Evolutionary conservation across 805 yeast species (phyloP), one percentile per base, ranked within the genome.

Genomic region (Isabelozyma gotoi): DNA sequence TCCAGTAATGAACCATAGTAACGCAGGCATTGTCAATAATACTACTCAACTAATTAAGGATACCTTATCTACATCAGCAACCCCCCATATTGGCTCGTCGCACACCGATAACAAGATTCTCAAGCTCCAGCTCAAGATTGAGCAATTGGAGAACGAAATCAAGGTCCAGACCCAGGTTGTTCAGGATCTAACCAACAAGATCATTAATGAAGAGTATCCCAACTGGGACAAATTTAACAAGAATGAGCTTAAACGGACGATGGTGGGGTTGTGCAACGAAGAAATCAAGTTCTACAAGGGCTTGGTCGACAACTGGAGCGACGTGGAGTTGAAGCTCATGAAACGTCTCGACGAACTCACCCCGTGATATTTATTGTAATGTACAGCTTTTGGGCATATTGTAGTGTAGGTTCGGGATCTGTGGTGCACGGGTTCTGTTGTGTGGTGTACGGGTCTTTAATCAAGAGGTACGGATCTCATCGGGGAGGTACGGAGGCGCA

Each of bases 161-260:
- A 52, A 59, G 7, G 49, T 53, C 7, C 77, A 80, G 38, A 69
- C 76, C 8, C 61, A 68, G 38, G 52, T 78, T 35, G 80, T 74
- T 36, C 65, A 70, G 39, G 73, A 68, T 35, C 68, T 74, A 49
- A 80, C 80, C 19, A 59, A 49, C 42, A 74, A 69, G 47, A 68
- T 79, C 6, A 61, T 79, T 29, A 63, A 70, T 33, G 76, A 70
- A 45, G 84, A 79, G 53, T 79, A 74, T 51, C 77, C 76, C 3
- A 66, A 83, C 48, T 92, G 95, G 73, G 96, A 92, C 54, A 76
- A 73, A 18, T 85, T 88, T 48, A 90, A 90, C 63, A 80, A 88
- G 21, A 72, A 75, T 31, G 97, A 92, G 64, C 73, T 91, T 60
- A 83, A 84, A 56, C 73, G 76, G 21, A 78, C 95, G 1, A 74